These are phyloP conservation scores for Macrotyloma uniflorum DNA, from an alignment of 306 rosid genomes.

Conservation along the genomic window DNA sequence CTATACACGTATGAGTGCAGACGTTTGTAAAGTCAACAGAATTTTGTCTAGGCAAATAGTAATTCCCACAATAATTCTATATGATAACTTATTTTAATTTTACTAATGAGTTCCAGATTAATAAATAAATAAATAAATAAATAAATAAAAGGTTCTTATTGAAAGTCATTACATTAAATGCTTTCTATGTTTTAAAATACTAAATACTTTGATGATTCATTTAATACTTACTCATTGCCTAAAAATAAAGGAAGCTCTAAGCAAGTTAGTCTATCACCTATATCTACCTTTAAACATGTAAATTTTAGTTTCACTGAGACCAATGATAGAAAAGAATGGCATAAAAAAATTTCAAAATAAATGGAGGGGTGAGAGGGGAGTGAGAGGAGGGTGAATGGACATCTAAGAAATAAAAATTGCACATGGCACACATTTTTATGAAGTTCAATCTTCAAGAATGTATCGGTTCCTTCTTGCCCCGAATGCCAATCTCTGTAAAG, in stretches of 20 bases:
- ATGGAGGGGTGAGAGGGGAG: background rate
- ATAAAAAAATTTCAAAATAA: background rate
- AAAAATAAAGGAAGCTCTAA: background rate
- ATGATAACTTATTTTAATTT: no score
- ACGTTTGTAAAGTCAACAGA: background rate
- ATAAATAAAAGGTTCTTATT: background rate
- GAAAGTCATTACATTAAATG: no score
- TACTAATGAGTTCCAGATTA: background rate
- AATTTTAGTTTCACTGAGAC: background rate
- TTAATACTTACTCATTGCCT: background rate
- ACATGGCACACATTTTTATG: conserved; percentile 20
- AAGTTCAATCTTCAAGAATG: conserved; percentile 73
- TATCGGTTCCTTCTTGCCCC: conserved; percentile 94
- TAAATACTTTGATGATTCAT: background rate
- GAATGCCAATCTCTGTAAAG: conserved; percentile 79
- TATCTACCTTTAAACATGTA: conserved; percentile 1
- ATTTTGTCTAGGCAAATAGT: background rate
- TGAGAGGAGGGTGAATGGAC: background rate
- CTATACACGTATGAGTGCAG: no score
- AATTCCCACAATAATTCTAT: background rate
- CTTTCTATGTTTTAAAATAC: no score
- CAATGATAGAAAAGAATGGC: background rate
- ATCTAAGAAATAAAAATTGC: background rate
- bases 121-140: background rate
- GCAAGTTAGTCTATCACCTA: background rate